These are phyloP conservation scores for Taphrina wiesneri DNA, from an alignment of 1,139 yeast species.

Conservation along the genomic window DNA sequence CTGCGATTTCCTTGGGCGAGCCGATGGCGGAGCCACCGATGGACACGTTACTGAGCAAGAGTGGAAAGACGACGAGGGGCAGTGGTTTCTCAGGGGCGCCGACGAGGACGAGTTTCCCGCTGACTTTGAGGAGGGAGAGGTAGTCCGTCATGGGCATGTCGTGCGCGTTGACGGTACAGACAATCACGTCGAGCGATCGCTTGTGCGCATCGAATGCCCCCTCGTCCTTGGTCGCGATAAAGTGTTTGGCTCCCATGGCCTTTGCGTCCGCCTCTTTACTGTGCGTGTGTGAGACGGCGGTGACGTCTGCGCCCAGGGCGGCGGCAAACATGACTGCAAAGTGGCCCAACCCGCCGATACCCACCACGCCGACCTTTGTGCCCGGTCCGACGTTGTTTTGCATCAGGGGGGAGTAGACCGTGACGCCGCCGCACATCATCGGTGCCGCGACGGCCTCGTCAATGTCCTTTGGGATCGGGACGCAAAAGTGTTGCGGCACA, in stretches of 20 bases:
- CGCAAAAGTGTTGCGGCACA: constrained; percentile 56
- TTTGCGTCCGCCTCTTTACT: constrained; percentile 52
- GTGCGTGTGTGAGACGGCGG: constrained; percentile 53
- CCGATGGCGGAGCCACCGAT: constrained; percentile 47
- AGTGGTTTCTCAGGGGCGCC: constrained; percentile 38
- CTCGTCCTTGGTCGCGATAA: constrained; percentile 49
- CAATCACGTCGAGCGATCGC: constrained; percentile 53
- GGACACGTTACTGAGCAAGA: constrained; percentile 33
- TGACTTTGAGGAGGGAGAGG: constrained; percentile 34
- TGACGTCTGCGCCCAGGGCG: constrained; percentile 57
- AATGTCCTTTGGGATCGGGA: constrained; percentile 59
- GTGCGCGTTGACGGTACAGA: constrained; percentile 49
- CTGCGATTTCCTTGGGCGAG: constrained; percentile 57
- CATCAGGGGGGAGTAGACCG: constrained; percentile 59
- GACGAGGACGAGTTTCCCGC: constrained; percentile 36
- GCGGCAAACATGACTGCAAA: constrained; percentile 56
- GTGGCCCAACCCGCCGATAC: constrained; percentile 61
- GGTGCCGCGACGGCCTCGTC: constrained; percentile 59
- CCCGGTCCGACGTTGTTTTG: constrained; percentile 56
- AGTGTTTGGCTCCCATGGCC: constrained; percentile 52
- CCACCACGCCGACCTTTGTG: constrained; percentile 54
- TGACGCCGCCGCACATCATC: constrained; percentile 67
- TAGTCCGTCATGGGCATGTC: constrained; percentile 48
- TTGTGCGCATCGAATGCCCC: constrained; percentile 50
- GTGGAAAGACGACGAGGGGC: constrained; percentile 33